These are phyloP conservation scores for Murraya paniculata DNA, from an alignment of 345 rosid species.

Conservation along the genomic window DNA sequence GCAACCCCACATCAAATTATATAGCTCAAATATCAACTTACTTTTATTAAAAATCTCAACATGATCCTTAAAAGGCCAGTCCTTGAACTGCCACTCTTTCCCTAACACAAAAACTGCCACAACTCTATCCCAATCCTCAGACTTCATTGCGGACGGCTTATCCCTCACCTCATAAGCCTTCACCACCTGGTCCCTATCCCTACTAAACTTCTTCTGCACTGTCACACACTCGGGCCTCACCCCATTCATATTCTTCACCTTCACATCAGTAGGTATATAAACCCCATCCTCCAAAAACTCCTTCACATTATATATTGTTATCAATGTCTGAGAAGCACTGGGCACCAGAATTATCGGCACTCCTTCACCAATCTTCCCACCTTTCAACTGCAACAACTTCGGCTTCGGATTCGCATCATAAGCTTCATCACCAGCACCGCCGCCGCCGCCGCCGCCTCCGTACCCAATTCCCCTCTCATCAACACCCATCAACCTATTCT, in stretches of 20 bases:
- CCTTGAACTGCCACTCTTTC: constrained; percentile 99
- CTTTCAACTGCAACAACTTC: constrained; percentile 64
- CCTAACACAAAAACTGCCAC: constrained; percentile 92
- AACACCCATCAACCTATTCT: constrained; percentile 75
- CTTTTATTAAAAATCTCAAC: constrained; percentile 92
- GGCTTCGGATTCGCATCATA: constrained; percentile 55
- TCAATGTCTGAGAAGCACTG: constrained; percentile 88
- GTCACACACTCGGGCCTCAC: constrained; percentile 84
- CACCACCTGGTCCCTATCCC: constrained; percentile 80
- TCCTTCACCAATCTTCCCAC: constrained; percentile 86
- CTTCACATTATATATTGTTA: constrained; percentile 88
- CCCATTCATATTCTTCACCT: constrained; percentile 88
- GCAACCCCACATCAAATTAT: background rate
- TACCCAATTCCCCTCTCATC: constrained; percentile 76
- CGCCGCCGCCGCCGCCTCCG: constrained; percentile 1
- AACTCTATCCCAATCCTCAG: constrained; percentile 92
- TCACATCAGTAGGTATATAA: constrained; percentile 77
- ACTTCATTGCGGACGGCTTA: constrained; percentile 74
- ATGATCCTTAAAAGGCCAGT: constrained; percentile 96
- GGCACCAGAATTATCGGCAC: constrained; percentile 92
- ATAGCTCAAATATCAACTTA: constrained; percentile 31
- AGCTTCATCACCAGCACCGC: constrained; percentile 50
- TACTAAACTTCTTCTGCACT: constrained; percentile 94
- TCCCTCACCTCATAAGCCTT: constrained; percentile 96
- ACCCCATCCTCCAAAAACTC: constrained; percentile 93